These are phyloP conservation scores for Epicoccum sorghinum DNA, from an alignment of 2,329 filamentous ascomycete genomes.

Conservation along the genomic window DNA sequence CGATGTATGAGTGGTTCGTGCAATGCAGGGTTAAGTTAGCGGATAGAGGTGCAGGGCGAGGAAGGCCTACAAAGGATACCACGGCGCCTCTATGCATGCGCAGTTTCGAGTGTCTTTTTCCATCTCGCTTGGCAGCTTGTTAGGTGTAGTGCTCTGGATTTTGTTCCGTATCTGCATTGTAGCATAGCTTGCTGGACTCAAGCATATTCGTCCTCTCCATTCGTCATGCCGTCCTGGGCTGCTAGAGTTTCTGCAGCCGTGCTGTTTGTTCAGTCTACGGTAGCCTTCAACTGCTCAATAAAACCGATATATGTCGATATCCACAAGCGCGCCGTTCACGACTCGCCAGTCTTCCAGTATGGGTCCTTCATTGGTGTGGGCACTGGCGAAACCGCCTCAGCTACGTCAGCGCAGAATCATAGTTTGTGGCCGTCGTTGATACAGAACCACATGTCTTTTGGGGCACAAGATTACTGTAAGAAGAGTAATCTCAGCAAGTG, in stretches of 20 bases:
- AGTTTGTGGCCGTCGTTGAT: conserved; percentile 52
- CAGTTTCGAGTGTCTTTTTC: conserved; percentile 27
- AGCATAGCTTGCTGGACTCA: conserved; percentile 38
- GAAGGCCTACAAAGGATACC: conserved; percentile 43
- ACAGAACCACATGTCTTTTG: conserved; percentile 52
- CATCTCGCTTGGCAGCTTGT: conserved; percentile 21
- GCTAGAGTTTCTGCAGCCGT: conserved; percentile 39
- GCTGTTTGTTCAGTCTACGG: conserved; percentile 45
- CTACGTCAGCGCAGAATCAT: conserved; percentile 52
- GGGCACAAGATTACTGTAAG: conserved; percentile 45
- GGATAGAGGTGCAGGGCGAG: conserved; percentile 23
- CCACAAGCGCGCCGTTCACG: conserved; percentile 51
- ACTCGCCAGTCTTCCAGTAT: conserved; percentile 49
- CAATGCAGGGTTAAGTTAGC: conserved; percentile 32
- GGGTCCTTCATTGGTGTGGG: conserved; percentile 54
- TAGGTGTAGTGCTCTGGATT: not conserved
- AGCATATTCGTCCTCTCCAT: conserved; percentile 26
- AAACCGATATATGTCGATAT: conserved; percentile 53
- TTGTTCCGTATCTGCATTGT: not conserved
- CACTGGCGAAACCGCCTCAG: conserved; percentile 15
- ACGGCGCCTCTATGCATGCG: conserved; percentile 27
- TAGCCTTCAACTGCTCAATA: conserved; percentile 48
- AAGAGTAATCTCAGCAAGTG: conserved; percentile 45
- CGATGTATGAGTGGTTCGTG: conserved; percentile 33
- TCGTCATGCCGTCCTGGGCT: conserved; percentile 37